Conservation (phyloP, 129 eudicot genomes). For the Artemisia annua region DNA sequence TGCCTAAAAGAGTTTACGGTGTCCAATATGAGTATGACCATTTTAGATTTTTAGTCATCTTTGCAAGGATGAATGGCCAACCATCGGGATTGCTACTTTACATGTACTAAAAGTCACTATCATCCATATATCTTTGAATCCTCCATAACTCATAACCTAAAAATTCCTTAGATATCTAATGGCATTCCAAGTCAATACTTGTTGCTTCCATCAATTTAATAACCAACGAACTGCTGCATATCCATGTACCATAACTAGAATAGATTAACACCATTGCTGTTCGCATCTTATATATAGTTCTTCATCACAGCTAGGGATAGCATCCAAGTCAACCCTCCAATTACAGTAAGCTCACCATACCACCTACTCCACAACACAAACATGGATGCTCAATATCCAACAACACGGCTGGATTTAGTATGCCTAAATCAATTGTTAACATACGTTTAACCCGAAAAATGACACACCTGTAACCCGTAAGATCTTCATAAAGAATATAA, state of each 20-base stretch:
- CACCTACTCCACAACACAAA: neutral
- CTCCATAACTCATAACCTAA: neutral
- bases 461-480: neutral
- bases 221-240: constrained; percentile 9
- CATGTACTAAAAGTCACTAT: neutral
- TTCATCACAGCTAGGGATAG: neutral
- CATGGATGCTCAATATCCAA: neutral
- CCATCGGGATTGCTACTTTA: neutral
- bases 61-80: too few relatives aligned
- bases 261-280: neutral
- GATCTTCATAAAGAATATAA: neutral
- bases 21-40: too few relatives aligned
- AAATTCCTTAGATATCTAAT: neutral
- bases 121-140: neutral
- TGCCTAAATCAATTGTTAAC: neutral
- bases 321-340: neutral
- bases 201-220: constrained; percentile 1
- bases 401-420: neutral
- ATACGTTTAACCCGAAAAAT: neutral
- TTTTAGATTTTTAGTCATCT: too few relatives aligned
- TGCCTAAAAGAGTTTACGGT: too few relatives aligned
- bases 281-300: constrained; percentile 9
- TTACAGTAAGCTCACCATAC: neutral
- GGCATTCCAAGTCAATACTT: neutral
- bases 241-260: neutral